Evolutionary conservation across 352 stramenopile genomes (phyloP).

Genomic region (Phytophthora syringae): DNA sequence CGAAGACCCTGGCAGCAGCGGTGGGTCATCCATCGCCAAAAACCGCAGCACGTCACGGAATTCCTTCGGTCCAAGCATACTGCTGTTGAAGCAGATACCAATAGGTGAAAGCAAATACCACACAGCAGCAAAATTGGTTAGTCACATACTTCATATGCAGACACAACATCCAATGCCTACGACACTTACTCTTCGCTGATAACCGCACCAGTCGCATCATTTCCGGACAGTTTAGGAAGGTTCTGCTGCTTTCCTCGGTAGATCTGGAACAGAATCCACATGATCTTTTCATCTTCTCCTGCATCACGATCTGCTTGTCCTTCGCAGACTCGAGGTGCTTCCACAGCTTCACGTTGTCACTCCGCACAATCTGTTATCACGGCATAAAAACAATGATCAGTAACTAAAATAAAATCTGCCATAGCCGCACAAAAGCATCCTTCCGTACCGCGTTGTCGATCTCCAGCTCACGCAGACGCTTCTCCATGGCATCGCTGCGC

Average conservation of each 20-base stretch:
- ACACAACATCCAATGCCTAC: slow-evolving; percentile 1
- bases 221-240: slow-evolving; percentile 76
- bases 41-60: slow-evolving; percentile 87
- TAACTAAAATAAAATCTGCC: no score
- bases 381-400: slow-evolving; percentile 1
- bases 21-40: slow-evolving; percentile 85
- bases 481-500: slow-evolving; percentile 89
- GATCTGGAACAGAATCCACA: slow-evolving; percentile 92
- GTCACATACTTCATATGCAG: slow-evolving; percentile 13
- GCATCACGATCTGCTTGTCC: slow-evolving; percentile 90
- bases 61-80: slow-evolving; percentile 83
- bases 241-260: slow-evolving; percentile 83
- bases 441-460: slow-evolving; percentile 85
- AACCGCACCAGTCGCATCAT: slow-evolving; percentile 51
- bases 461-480: slow-evolving; percentile 83
- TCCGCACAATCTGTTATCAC: slow-evolving; percentile 73
- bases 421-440: not conserved
- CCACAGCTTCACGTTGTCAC: slow-evolving; percentile 90
- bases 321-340: slow-evolving; percentile 86
- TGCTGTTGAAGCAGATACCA: slow-evolving; percentile 79
- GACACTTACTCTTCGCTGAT: slow-evolving; percentile 87
- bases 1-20: slow-evolving; percentile 65
- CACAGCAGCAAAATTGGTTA: slow-evolving; percentile 44
- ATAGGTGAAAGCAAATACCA: slow-evolving; percentile 34
- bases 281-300: slow-evolving; percentile 94